A percentile compares a stretch with the other conserved stretches of the same genome.
Conservation (phyloP, 2,329 filamentous ascomycete species). For the Ceratocystis lukuohia region DNA sequence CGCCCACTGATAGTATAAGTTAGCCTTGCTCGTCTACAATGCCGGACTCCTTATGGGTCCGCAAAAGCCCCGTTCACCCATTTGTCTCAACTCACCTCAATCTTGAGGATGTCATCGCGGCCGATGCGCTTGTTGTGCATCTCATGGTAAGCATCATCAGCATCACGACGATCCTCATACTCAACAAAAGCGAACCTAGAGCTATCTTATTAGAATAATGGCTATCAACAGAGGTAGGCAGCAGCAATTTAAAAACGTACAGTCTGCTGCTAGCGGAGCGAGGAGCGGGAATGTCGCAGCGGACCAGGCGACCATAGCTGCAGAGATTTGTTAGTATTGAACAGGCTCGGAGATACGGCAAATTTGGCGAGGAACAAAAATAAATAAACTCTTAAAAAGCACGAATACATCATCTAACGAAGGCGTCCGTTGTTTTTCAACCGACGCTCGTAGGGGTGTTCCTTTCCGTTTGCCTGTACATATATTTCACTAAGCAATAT, state of each 20-base stretch:
- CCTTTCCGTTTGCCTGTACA: neutral
- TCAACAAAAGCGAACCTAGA: conserved; percentile 93
- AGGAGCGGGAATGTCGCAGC: conserved; percentile 94
- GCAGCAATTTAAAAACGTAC: conserved; percentile 46
- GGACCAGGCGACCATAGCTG: conserved; percentile 94
- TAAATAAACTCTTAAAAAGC: neutral
- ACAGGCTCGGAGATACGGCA: neutral
- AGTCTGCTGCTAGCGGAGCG: conserved; percentile 86
- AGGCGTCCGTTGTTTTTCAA: neutral
- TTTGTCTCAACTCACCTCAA: conserved; percentile 54
- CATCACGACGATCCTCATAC: conserved; percentile 95
- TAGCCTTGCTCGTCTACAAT: conserved; percentile 11
- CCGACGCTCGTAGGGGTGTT: neutral
- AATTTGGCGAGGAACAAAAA: neutral
- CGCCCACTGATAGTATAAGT: conserved; percentile 57
- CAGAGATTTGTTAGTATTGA: conserved; percentile 19
- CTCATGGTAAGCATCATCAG: conserved; percentile 97
- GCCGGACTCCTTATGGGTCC: neutral
- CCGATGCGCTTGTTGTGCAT: conserved; percentile 99
- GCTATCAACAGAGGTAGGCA: neutral
- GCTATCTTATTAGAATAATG: conserved; percentile 6
- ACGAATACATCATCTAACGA: neutral
- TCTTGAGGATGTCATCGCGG: conserved; percentile 89
- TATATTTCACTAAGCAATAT: conserved; percentile 2
- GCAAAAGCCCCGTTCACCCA: too few relatives aligned